Conservation (phyloP, 805 yeast species). For the Vanderwaltozyma tropicalis region DNA sequence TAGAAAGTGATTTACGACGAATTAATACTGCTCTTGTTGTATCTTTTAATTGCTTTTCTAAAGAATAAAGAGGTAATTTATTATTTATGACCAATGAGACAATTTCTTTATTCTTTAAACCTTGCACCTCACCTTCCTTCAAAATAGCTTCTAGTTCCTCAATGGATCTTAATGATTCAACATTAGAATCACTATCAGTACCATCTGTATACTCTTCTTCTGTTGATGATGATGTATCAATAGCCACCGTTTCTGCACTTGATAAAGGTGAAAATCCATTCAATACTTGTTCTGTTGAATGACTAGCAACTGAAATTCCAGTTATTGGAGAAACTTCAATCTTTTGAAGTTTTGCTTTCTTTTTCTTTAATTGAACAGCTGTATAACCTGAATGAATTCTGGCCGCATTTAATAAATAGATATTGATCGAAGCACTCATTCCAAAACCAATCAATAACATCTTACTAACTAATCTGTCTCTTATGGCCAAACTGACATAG, state of each 20-base stretch:
- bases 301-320: background rate
- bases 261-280: background rate
- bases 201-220: conserved; percentile 3
- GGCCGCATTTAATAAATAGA: conserved; percentile 77
- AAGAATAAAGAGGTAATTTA: conserved; percentile 81
- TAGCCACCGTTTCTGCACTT: background rate
- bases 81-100: conserved; percentile 59
- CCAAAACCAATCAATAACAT: conserved; percentile 61
- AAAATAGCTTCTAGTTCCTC: conserved; percentile 54
- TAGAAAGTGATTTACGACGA: conserved; percentile 87
- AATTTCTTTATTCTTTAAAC: conserved; percentile 63
- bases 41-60: conserved; percentile 83
- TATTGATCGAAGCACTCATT: conserved; percentile 67
- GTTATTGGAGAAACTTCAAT: background rate
- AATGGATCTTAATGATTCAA: conserved; percentile 31
- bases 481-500: conserved; percentile 54
- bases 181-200: background rate
- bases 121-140: conserved; percentile 61
- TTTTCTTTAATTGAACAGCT: conserved; percentile 21
- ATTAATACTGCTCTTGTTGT: conserved; percentile 86
- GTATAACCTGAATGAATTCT: conserved; percentile 44
- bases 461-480: conserved; percentile 73
- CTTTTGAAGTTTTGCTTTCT: conserved; percentile 2
- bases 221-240: background rate
- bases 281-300: background rate